Conservation (phyloP, 371 early-diverging fungal genomes). For the Rhizopus arrhizus region DNA sequence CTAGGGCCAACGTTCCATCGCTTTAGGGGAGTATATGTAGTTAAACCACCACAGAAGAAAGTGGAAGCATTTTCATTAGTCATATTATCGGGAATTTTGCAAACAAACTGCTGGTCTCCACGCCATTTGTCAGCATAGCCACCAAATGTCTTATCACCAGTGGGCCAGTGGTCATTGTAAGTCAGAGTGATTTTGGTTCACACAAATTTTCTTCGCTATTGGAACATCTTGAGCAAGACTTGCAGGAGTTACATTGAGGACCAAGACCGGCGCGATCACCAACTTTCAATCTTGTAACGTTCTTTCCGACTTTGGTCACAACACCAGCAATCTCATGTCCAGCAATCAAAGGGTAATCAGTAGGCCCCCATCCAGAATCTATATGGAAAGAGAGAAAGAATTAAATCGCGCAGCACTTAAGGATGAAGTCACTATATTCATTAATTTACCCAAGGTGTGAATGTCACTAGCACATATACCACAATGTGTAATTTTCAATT, state of each 20-base stretch:
- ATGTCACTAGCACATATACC: slow-evolving; percentile 51
- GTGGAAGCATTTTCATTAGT: slow-evolving; percentile 56
- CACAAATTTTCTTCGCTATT: too few relatives aligned
- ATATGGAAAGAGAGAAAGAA: slow-evolving; percentile 29
- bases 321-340: too few relatives aligned
- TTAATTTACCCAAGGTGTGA: too few relatives aligned
- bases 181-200: slow-evolving; percentile 24
- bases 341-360: too few relatives aligned
- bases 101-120: slow-evolving; percentile 40
- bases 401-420: too few relatives aligned
- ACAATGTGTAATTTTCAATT: slow-evolving; percentile 45
- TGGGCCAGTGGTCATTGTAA: slow-evolving; percentile 54
- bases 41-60: slow-evolving; percentile 57
- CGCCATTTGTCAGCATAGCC: slow-evolving; percentile 57
- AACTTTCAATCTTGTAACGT: too few relatives aligned
- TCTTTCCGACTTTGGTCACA: too few relatives aligned
- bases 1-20: slow-evolving; percentile 36
- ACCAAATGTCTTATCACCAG: slow-evolving; percentile 56
- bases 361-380: too few relatives aligned
- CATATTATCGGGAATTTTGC: slow-evolving; percentile 64
- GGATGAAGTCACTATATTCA: too few relatives aligned
- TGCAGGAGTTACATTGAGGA: too few relatives aligned
- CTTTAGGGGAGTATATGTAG: slow-evolving; percentile 42
- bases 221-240: too few relatives aligned
- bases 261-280: too few relatives aligned